Evolutionary conservation across 2,329 filamentous ascomycete genomes (phyloP).

Genomic region (Ploettnerulaceae sp.): DNA sequence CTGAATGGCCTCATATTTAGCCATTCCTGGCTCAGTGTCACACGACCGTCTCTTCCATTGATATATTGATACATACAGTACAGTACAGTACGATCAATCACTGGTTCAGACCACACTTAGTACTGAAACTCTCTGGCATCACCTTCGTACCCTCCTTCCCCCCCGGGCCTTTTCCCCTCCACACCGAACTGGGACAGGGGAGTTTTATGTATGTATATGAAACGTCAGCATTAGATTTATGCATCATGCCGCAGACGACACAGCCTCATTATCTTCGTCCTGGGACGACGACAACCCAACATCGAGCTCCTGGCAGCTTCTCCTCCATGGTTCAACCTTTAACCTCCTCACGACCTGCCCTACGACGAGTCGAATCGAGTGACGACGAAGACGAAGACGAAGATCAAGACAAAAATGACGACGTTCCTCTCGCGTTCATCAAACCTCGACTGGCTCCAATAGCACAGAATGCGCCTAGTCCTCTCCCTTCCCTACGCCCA

Average conservation of each 20-base stretch:
- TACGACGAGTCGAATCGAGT: slow-evolving; percentile 43
- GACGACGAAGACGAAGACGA: slow-evolving; percentile 40
- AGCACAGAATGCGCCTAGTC: slow-evolving; percentile 23
- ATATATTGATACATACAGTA: too few relatives aligned
- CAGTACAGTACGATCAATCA: too few relatives aligned
- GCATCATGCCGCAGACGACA: slow-evolving; percentile 8
- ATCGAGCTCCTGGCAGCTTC: slow-evolving; percentile 32
- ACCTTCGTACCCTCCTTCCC: too few relatives aligned
- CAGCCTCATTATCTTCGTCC: slow-evolving; percentile 20
- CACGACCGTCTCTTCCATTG: too few relatives aligned
- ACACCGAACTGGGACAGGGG: too few relatives aligned
- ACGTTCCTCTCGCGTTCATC: slow-evolving; percentile 39
- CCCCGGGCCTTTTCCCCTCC: not conserved
- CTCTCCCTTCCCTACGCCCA: slow-evolving; percentile 39
- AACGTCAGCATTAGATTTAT: not conserved
- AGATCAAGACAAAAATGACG: too few relatives aligned
- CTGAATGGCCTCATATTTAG: too few relatives aligned
- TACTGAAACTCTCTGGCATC: too few relatives aligned
- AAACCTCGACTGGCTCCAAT: slow-evolving; percentile 39
- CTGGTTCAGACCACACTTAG: too few relatives aligned
- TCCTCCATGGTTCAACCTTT: slow-evolving; percentile 34
- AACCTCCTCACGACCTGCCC: slow-evolving; percentile 36
- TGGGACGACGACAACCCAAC: slow-evolving; percentile 19
- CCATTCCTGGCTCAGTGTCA: too few relatives aligned
- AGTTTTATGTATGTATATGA: not conserved